Base-by-base conservation (phyloP, 805 yeast species). In the Lipomyces oligophaga region DNA sequence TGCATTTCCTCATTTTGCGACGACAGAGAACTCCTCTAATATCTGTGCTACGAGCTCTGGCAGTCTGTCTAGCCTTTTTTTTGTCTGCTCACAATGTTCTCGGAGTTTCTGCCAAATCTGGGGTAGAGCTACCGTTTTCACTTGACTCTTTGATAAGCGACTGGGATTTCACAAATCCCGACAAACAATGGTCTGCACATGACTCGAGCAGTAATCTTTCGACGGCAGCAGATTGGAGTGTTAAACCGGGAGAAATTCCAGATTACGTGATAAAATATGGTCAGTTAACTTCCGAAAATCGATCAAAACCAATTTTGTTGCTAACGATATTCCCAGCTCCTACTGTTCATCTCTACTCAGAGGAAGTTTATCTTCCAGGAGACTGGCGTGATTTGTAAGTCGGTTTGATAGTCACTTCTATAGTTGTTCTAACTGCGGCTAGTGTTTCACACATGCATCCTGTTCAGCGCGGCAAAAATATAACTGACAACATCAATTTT, bases 301-400 rank as follows among this genome's bases (percentile, higher is more conserved):
- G 7, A 10, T 13, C 5, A 15, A 32, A 4, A 20, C 25, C 5
- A 34, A 5, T 32, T 5, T 16, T 8, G 18, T 10, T 16, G 20
- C 16, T 24, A 8, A 21, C 6, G n/a, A 15, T 15, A 10, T n/a
- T 5, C n/a, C 13, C 22, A 54, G 69, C 73, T 3, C 97, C 98
- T 0, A 67, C 81, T 43, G 89, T 90, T 2, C 85, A 86, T 61
- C 70, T 90, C 8, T 89, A 90, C 67, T 80, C 94, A 1, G 98
- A 90, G 61, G 98, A 90, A 59, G 66, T 71, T 43, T 90, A 89
- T 61, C 69, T 83, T 56, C 96, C 98, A 0, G 86, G 86, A 58
- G 94, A 87, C 60, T 74, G 88, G 32, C 74, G 71, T 24, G 77
- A 83, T 18, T 57, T 53, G 47, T 90, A 67, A 62, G 88, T 85